Evolutionary conservation across 176 grass and related monocot species (phyloP), one percentile per base, ranked within the genome.

Genomic region (Triticum turgidum): DNA sequence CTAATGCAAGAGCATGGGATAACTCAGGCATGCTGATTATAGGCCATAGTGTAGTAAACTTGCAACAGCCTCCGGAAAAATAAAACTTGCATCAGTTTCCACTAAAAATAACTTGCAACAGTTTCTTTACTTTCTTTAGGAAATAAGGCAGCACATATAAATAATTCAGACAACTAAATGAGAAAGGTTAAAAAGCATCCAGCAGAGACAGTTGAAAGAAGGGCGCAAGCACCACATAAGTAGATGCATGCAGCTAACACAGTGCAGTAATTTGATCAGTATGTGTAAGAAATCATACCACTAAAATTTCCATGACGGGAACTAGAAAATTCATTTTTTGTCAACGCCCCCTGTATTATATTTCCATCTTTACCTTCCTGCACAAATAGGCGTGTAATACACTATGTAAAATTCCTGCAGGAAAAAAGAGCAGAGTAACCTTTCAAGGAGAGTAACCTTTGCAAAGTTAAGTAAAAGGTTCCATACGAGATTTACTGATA

Each of bases 351-450:
- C 56, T 87, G 85, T 88, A 82, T 74, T 88, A 93, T 85, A 59
- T 69, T 88, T 90, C 76, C 91, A 86, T 93, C 87, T 89, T 84
- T 94, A 73, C 86, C 81, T 89, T 96, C 94, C 94, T 96, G 94
- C 91, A 92, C 73, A 91, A 85, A 88, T 88, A 87, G 65, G 89
- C 77, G 92, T 86, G 77, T 91, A 90, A 86, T 88, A 78, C 29
- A 89, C 73, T 76, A 90, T 85, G 85, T 84, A 83, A 88, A 91
- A 90, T 90, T 90, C 86, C 88, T 88, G 88, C 85, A 94, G 71
- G 77, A 58, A 83, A 84, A 89, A 86, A 79, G 66, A 94, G 68
- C 51, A 86, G 75, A 91, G 84, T 89, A 84, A 89, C 87, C 83
- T 80, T 79, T 92, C 81, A 92, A 88, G 62, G 84, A 80, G 86